A percentile compares a stretch with the other conserved stretches of the same genome.
Evolutionary conservation across 441 rosid genomes (phyloP).

Genomic region (Dalechampia spathulata): DNA sequence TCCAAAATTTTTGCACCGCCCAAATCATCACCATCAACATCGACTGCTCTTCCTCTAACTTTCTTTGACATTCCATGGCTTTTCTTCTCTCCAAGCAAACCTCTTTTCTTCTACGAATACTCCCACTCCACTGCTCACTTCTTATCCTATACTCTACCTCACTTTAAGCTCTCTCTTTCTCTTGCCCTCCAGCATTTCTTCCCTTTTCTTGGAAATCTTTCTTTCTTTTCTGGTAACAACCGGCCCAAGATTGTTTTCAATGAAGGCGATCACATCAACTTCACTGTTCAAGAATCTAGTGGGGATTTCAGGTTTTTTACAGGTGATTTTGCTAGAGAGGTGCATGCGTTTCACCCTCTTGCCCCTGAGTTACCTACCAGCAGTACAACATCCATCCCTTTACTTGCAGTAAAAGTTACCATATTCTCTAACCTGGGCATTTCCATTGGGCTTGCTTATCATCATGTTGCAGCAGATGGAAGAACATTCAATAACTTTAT

Average conservation of each 20-base stretch:
- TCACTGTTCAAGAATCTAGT: slow-evolving; percentile 23
- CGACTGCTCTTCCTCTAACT: slow-evolving; percentile 37
- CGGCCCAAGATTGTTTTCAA: slow-evolving; percentile 19
- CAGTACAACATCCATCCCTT: neutral
- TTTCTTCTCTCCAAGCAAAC: slow-evolving; percentile 24
- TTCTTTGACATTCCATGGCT: slow-evolving; percentile 52
- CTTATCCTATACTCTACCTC: slow-evolving; percentile 21
- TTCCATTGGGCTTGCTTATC: slow-evolving; percentile 22
- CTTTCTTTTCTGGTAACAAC: slow-evolving; percentile 1
- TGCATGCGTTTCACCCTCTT: slow-evolving; percentile 11
- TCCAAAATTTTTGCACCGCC: neutral
- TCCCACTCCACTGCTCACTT: slow-evolving; percentile 25
- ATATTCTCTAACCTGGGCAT: slow-evolving; percentile 27
- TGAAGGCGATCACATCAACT: slow-evolving; percentile 13
- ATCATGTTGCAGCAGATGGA: slow-evolving; percentile 33
- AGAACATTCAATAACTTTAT: slow-evolving; percentile 13
- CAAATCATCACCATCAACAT: neutral
- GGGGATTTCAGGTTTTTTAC: slow-evolving; percentile 17
- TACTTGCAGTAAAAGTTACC: slow-evolving; percentile 12
- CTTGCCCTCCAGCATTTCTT: slow-evolving; percentile 45
- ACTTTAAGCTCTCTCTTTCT: slow-evolving; percentile 44
- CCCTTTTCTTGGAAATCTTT: slow-evolving; percentile 29
- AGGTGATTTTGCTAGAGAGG: slow-evolving; percentile 10
- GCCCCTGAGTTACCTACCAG: slow-evolving; percentile 18
- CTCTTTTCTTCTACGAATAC: slow-evolving; percentile 36